Conservation (phyloP, 2,329 filamentous ascomycete species). For the Metarhizium guizhouense region DNA sequence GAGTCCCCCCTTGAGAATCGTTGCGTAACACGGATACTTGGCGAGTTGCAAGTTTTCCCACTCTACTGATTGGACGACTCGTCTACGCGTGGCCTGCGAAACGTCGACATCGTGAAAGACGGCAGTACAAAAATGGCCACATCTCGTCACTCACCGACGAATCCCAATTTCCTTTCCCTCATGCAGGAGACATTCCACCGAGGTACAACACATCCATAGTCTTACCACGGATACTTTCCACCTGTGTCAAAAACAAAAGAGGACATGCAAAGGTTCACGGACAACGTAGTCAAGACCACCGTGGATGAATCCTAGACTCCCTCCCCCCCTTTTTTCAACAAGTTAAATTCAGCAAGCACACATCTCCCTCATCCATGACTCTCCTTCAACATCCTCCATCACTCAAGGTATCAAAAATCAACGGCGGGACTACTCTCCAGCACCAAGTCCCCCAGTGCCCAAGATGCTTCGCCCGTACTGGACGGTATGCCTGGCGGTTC, state of each 20-base stretch:
- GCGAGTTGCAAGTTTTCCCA: background rate
- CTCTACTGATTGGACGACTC: background rate
- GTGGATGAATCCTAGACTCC: background rate
- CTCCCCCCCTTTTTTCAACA: background rate
- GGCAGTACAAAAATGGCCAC: background rate
- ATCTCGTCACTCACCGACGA: background rate
- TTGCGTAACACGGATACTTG: background rate
- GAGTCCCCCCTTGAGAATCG: background rate
- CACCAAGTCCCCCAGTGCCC: background rate
- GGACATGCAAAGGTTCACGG: too few species aligned
- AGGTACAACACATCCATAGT: conserved; percentile 4
- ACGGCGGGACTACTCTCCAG: background rate
- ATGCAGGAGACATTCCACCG: background rate
- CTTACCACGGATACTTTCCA: background rate
- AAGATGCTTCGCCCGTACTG: background rate
- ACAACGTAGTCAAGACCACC: too few species aligned
- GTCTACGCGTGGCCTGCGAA: background rate
- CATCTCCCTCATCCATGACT: background rate
- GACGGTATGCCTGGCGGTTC: conserved; percentile 1
- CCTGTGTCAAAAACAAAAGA: background rate
- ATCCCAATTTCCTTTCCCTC: background rate
- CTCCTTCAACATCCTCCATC: too few species aligned
- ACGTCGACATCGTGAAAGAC: background rate
- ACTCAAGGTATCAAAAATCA: too few species aligned
- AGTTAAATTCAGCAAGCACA: background rate